phyloP scores from a whole-genome alignment of 164 flowering plant genomes.

The Chimonanthus praecox region DNA sequence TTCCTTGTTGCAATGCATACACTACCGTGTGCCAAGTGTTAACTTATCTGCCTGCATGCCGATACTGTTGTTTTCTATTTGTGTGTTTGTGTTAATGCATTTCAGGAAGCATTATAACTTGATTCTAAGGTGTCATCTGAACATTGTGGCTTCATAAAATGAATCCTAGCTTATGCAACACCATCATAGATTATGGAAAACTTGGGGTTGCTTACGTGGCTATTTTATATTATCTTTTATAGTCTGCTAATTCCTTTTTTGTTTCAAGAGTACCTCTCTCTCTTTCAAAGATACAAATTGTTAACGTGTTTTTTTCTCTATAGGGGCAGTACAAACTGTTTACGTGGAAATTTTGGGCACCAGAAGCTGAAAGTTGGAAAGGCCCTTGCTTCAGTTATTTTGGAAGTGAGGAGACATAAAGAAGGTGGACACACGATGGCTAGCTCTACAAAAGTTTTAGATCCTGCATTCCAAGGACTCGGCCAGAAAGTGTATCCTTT shows the following conservation, averaged over 20 bases:
- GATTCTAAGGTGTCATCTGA: background rate
- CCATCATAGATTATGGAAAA: background rate
- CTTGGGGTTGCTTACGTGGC: background rate
- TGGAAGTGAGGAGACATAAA: background rate
- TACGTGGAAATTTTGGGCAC: slow-evolving; percentile 6
- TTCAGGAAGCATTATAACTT: background rate
- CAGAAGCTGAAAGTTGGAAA: slow-evolving; percentile 4
- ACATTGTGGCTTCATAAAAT: background rate
- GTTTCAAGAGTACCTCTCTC: background rate
- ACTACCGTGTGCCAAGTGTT: background rate
- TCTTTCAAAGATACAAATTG: background rate
- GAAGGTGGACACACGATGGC: slow-evolving; percentile 38
- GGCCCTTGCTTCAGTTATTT: slow-evolving; percentile 4
- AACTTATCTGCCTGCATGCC: background rate
- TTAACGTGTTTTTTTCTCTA: background rate
- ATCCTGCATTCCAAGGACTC: slow-evolving; percentile 90
- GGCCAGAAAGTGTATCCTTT: slow-evolving; percentile 93
- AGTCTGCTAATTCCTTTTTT: background rate
- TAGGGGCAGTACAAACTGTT: slow-evolving; percentile 4
- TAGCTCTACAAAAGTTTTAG: slow-evolving; percentile 59
- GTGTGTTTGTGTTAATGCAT: background rate
- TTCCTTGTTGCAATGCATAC: background rate
- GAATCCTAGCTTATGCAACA: background rate
- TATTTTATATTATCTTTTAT: background rate
- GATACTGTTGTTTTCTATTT: background rate